Evolutionary conservation across 495 filamentous ascomycete species (phyloP).

Genomic region (Aspergillus baeticus): DNA sequence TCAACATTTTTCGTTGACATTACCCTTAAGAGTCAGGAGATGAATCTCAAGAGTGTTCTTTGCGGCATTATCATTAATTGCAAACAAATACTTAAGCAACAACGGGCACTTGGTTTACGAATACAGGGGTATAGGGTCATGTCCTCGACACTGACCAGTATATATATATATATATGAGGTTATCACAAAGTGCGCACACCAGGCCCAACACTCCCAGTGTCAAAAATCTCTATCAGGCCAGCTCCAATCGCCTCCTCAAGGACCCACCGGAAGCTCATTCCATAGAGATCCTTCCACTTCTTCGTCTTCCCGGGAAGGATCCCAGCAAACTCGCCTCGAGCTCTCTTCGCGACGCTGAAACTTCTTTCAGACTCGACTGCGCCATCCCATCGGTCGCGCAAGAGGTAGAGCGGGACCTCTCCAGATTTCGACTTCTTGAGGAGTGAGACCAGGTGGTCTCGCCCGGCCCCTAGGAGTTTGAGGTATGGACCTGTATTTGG

Average conservation of each 20-base stretch:
- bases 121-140: no score
- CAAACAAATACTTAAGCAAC: no score
- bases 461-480: constrained; percentile 63
- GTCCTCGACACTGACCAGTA: neutral
- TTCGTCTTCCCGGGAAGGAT: constrained; percentile 70
- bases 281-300: constrained; percentile 81
- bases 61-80: no score
- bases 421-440: constrained; percentile 61
- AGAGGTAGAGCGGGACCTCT: constrained; percentile 63
- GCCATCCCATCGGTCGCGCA: constrained; percentile 81
- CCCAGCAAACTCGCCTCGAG: constrained; percentile 66
- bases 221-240: constrained; percentile 80
- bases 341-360: constrained; percentile 57
- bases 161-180: neutral
- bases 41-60: no score
- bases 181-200: constrained; percentile 56
- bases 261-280: constrained; percentile 75
- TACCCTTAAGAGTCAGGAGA: no score
- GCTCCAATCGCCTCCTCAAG: constrained; percentile 75
- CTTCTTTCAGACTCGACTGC: constrained; percentile 60
- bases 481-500: constrained; percentile 74
- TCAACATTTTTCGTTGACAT: no score
- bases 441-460: constrained; percentile 64
- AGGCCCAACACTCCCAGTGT: constrained; percentile 77
- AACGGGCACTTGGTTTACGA: no score